These are phyloP conservation scores for Nemania diffusa DNA, from an alignment of 2,329 filamentous ascomycete species.

Conservation along the genomic window DNA sequence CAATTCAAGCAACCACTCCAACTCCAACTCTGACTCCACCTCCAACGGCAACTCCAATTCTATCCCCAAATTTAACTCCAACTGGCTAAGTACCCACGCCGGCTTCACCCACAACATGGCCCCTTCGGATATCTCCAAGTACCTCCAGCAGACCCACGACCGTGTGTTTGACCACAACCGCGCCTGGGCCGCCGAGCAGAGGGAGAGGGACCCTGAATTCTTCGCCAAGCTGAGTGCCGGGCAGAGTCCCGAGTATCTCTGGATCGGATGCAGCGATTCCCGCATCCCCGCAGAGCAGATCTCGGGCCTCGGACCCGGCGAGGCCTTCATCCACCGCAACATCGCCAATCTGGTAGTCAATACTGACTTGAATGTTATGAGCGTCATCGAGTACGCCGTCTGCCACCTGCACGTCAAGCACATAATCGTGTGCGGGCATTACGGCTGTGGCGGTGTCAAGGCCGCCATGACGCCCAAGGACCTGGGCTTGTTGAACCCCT, in stretches of 20 bases:
- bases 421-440: constrained; percentile 82
- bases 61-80: not conserved
- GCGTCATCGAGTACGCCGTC: constrained; percentile 89
- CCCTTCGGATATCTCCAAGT: constrained; percentile 57
- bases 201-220: constrained; percentile 69
- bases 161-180: constrained; percentile 76
- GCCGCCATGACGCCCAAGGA: constrained; percentile 78
- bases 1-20: constrained; percentile 23
- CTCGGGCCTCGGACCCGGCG: constrained; percentile 83
- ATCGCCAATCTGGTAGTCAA: constrained; percentile 89
- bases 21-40: constrained; percentile 2
- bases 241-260: constrained; percentile 78
- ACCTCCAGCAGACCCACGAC: constrained; percentile 72
- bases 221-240: constrained; percentile 72
- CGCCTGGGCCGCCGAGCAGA: constrained; percentile 71
- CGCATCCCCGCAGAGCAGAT: constrained; percentile 93
- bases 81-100: constrained; percentile 13
- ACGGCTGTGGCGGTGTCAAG: constrained; percentile 80
- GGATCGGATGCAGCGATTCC: constrained; percentile 92
- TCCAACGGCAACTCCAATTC: not conserved
- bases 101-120: constrained; percentile 42
- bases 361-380: constrained; percentile 81
- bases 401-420: constrained; percentile 82
- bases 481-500: constrained; percentile 76
- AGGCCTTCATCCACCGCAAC: constrained; percentile 94